Conservation (phyloP, 2,329 filamentous ascomycete genomes). For the Penicillium sp. region DNA sequence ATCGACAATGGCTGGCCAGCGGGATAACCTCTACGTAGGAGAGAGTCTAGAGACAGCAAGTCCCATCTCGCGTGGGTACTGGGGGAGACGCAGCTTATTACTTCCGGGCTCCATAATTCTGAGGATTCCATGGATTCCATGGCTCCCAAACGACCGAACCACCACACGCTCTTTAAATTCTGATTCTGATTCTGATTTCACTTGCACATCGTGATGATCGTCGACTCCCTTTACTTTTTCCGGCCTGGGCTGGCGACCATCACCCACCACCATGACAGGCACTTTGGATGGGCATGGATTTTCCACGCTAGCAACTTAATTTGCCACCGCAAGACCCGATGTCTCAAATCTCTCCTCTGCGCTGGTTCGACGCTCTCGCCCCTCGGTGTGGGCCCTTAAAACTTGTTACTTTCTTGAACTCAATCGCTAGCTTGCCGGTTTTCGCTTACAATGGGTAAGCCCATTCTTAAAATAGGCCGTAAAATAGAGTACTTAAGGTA, state of each 20-base stretch:
- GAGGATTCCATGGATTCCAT: conserved; percentile 12
- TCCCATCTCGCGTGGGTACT: no score
- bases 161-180: conserved; percentile 6
- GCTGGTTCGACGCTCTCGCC: neutral
- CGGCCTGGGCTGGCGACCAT: neutral
- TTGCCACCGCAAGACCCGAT: neutral
- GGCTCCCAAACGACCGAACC: conserved; percentile 20
- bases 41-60: no score
- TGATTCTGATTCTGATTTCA: neutral
- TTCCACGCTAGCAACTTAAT: conserved; percentile 15
- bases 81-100: no score
- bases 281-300: neutral
- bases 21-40: no score
- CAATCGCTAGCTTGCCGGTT: neutral
- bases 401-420: conserved; percentile 2
- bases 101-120: conserved; percentile 5
- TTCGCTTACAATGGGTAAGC: neutral
- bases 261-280: neutral
- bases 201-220: conserved; percentile 8
- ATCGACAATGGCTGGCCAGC: no score
- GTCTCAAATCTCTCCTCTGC: conserved; percentile 3
- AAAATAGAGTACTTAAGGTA: conserved; percentile 8
- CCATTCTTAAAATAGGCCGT: conserved; percentile 1
- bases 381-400: conserved; percentile 1
- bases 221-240: conserved; percentile 3